Evolutionary conservation across 441 rosid genomes (phyloP), one percentile per base, ranked within the genome.

Genomic region (Biscutella laevigata): DNA sequence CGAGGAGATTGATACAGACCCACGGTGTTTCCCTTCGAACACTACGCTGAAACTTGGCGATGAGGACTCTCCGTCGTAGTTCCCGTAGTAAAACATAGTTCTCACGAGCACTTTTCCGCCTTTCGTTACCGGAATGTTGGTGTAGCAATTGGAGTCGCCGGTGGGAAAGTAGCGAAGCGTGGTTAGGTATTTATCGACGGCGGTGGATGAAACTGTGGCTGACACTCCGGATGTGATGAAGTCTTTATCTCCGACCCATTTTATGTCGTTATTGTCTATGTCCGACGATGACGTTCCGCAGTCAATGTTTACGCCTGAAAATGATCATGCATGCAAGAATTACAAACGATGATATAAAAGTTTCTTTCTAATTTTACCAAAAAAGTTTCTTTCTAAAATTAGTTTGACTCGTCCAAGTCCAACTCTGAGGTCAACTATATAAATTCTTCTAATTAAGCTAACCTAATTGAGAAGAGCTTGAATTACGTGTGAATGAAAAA

Each of bases 111-210:
- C 60, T 12, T 64, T 51, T 0, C 34, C 56, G 1, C 81, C 80
- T 51, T 43, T 58, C 34, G 59, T 53, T 1, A 7, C 47, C 0
- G 34, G 74, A 6, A 8, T 4, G 12, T 71, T 22, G 4, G 77
- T 21, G 67, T 81, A 86, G 50, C 86, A 86, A 29, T 76, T 83
- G 36, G 79, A 77, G 21, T 71, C 77, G 8, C 74, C 56, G 3
- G 73, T 50, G 0, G 66, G 54, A 63, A 86, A 86, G 7, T 66
- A 78, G 7, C 84, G 67, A 0, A 83, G 80, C 19, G 81, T 80
- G 49, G 64, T 68, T 68, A 73, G 70, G 8, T 37, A 57, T 7
- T 17, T 59, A 1, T 69, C 37, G 7, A 28, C 29, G n/a, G 69
- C 71, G 17, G 33, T 54, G 8, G 62, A 16, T 2, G 64, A 40